These are phyloP conservation scores for Hypoxylon sp. DNA, from an alignment of 2,329 filamentous ascomycete species.

Conservation along the genomic window DNA sequence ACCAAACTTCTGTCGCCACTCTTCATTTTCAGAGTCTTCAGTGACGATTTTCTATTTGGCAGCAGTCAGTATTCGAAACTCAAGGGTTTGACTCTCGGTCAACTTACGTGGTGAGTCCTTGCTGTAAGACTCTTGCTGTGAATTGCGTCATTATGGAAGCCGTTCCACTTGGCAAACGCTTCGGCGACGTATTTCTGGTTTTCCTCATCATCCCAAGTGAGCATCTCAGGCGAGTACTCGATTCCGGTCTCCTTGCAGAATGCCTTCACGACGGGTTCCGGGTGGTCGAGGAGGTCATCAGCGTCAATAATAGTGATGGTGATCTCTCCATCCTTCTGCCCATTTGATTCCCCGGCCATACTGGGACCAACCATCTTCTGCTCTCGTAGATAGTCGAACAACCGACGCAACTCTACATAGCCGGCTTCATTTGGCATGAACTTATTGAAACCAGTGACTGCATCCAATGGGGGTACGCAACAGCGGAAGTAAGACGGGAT, in stretches of 20 bases:
- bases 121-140: slow-evolving; percentile 79
- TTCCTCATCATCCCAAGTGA: slow-evolving; percentile 82
- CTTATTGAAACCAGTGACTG: slow-evolving; percentile 83
- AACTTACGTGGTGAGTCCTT: slow-evolving; percentile 67
- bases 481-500: slow-evolving; percentile 96
- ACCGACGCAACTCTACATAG: slow-evolving; percentile 83
- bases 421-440: slow-evolving; percentile 91
- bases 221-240: slow-evolving; percentile 78
- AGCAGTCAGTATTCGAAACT: slow-evolving; percentile 37
- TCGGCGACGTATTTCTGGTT: slow-evolving; percentile 73
- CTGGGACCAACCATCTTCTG: slow-evolving; percentile 75
- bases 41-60: slow-evolving; percentile 66
- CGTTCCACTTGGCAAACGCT: slow-evolving; percentile 95
- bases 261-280: slow-evolving; percentile 74
- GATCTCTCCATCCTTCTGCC: slow-evolving; percentile 50
- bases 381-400: slow-evolving; percentile 84
- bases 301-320: slow-evolving; percentile 90
- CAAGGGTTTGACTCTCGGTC: too few species aligned
- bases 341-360: slow-evolving; percentile 57
- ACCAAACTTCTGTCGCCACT: slow-evolving; percentile 80
- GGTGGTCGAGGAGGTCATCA: slow-evolving; percentile 90
- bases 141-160: slow-evolving; percentile 96
- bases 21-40: slow-evolving; percentile 71
- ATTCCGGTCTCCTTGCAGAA: slow-evolving; percentile 87
- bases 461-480: slow-evolving; percentile 85